Base-by-base conservation (phyloP, 805 yeast genomes). In the Starmerella bombicola region DNA sequence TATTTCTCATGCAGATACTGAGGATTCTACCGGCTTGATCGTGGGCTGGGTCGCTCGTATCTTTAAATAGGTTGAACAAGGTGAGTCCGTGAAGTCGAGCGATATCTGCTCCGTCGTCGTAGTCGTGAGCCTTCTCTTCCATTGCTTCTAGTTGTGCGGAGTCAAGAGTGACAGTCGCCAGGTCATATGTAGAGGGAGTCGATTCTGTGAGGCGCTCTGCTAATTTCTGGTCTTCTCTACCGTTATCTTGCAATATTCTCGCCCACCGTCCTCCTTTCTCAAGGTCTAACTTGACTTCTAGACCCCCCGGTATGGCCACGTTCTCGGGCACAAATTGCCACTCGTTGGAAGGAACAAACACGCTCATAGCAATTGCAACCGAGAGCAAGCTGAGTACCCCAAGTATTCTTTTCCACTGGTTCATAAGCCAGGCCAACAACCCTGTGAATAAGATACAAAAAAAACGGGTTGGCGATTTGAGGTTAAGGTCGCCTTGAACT, bases 301-400 rank as follows among this genome's bases (percentile, higher is more conserved):
- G 60, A 0, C 96, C 97, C 5, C 71, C 72, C 0, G 95, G 94
- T 3, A 86, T 67, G 6, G 70, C 67, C 53, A 83, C 95, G n/a
- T 77, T 84, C 35, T 71, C 77, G 49, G 62, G 66, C 4, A 86
- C 71, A 2, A 55, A 55, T 61, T 76, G 74, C 93, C 95, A 86
- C 48, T 79, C 73, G 1, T 55, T 46, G 0, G 76, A 60, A 1
- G 95, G 80, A 29, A 60, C 71, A 54, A 85, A 84, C 2, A 19
- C 46, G 2, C 31, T 28, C 17, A 39, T 16, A 13, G 42, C 26
- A 10, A 37, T 12, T 12, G 28, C 13, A 13, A 24, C 9, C 28
- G 28, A n/a, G n/a, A n/a, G n/a, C n/a, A n/a, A n/a, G n/a, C n/a
- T n/a, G 33, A 17, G 20, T 30, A 15, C n/a, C 33, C 12, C 20